Evolutionary conservation across 2,329 filamentous ascomycete species (phyloP), one percentile per base, ranked within the genome.

Genomic region (Aspergillus latus): DNA sequence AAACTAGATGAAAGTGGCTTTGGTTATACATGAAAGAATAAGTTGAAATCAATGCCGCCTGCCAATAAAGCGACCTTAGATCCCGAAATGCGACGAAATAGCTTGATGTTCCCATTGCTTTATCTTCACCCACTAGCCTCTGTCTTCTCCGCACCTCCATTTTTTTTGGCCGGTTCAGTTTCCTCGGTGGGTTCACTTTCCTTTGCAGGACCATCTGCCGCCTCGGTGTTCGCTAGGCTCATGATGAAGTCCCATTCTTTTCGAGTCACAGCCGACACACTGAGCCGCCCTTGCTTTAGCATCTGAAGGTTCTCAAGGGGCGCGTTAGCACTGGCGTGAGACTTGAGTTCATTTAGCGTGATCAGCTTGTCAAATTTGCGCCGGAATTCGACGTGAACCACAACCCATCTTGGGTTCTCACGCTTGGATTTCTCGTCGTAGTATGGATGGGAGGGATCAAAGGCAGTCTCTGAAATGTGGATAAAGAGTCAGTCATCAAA

Each of bases 311-410:
- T 82, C 66, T 85, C 84, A 40, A 96, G 76, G 5, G 83, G 79
- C 49, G 74, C 72, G 7, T 80, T 81, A 7, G 82, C 68, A 40
- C 80, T 78, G 5, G 84, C 84, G 66, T 88, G 79, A 36, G 82
- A 81, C 52, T 89, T 87, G 45, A 97, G 80, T 62, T 90, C 86
- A 59, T 84, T 83, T 50, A 97, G 80, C 4, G 82, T 82, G 56
- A 97, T 83, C 0, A 86, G 82, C 11, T 85, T 80, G 1, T 80
- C 78, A 64, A 97, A 92, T 74, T 96, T 97, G 70, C 85, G 86
- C 56, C 88, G 85, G 71, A 96, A 97, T 66, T 87, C 83, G 47
- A 97, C 93, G 59, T 95, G 89, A 1, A 97, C 94, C 15, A 94
- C 83, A 52, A 87, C 90, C 94, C 94, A 99, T 66, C 86, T 90